Base-by-base conservation (phyloP, 306 rosid species). In the Sesbania bispinosa region DNA sequence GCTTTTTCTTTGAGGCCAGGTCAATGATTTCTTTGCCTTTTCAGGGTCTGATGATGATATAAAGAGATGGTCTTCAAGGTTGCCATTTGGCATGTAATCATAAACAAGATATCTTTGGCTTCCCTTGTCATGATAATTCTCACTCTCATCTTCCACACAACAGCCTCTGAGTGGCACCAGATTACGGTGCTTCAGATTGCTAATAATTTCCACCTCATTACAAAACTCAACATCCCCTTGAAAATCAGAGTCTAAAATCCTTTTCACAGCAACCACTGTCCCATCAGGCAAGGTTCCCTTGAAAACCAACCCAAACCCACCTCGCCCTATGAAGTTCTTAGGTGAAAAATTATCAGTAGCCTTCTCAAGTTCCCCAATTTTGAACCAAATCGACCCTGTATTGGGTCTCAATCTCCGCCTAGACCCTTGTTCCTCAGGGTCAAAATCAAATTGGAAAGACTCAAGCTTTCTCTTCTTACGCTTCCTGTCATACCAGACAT, bases 11-110 rank as follows among this genome's bases (percentile, higher is more conserved):
- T 87, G 87, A 55, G 97, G 99, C 99, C 99, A 94, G 53, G 97
- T 89, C 90, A 94, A 60, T 48, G 82, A 67, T 35, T 55, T 76
- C 39, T 79, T 84, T 8, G 10, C 69, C 46, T 72, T 72, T 66
- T 77, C 83, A 67, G 76, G n/a, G n/a, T n/a, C n/a, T n/a, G n/a
- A n/a, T n/a, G n/a, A n/a, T n/a, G n/a, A 47, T 13, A 32, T 62
- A 73, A 91, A 94, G 16, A 94, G 69, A 86, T 86, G 89, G 16
- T 85, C 87, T 27, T 94, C 95, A 2, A 94, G 84, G 74, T 88
- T 94, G 4, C 99, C 99, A 75, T 94, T 94, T 0, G 95, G 99
- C 99, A 94, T 94, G 81, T 86, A 89, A 50, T 94, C 97, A 45
- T 91, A 94, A 36, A 94, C 93, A 30, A 91, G 92, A 69, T 86